Evolutionary conservation across 176 grass and related monocot genomes (phyloP).

Genomic region (Ampelocalamus luodianensis): DNA sequence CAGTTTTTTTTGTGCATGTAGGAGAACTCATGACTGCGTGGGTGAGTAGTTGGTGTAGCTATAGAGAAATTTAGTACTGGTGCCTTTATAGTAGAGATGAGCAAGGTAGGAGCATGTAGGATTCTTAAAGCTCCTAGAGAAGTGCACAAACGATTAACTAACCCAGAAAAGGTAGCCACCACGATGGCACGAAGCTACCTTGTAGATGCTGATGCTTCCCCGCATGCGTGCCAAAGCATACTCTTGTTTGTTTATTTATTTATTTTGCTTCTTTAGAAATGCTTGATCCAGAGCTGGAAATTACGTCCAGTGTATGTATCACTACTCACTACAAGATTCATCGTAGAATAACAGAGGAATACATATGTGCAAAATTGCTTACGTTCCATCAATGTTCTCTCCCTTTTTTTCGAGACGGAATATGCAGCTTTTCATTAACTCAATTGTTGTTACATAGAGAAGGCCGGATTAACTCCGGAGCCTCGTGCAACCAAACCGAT

Average conservation of each 20-base stretch:
- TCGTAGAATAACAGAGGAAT: not conserved
- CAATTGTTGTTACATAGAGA: too few species aligned
- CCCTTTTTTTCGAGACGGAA: too few species aligned
- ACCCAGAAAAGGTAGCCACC: not conserved
- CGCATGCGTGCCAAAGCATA: conserved; percentile 34
- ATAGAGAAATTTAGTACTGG: too few species aligned
- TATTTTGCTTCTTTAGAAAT: not conserved
- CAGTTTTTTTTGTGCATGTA: too few species aligned
- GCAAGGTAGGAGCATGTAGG: not conserved
- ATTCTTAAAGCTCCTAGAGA: conserved; percentile 39
- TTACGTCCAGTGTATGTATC: not conserved
- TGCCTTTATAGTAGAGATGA: too few species aligned
- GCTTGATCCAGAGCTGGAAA: not conserved
- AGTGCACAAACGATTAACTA: conserved; percentile 36
- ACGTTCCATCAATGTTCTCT: too few species aligned
- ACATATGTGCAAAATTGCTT: not conserved
- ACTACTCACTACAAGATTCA: not conserved
- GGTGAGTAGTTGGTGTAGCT: too few species aligned
- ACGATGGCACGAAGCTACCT: conserved; percentile 10
- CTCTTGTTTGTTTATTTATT: not conserved
- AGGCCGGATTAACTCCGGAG: too few species aligned
- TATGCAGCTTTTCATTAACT: too few species aligned
- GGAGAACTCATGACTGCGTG: too few species aligned
- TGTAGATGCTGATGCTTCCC: not conserved
- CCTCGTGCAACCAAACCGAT: too few species aligned